phyloP scores from a whole-genome alignment of 2,329 filamentous ascomycete genomes.

The Aspergillus pseudoterreus region DNA sequence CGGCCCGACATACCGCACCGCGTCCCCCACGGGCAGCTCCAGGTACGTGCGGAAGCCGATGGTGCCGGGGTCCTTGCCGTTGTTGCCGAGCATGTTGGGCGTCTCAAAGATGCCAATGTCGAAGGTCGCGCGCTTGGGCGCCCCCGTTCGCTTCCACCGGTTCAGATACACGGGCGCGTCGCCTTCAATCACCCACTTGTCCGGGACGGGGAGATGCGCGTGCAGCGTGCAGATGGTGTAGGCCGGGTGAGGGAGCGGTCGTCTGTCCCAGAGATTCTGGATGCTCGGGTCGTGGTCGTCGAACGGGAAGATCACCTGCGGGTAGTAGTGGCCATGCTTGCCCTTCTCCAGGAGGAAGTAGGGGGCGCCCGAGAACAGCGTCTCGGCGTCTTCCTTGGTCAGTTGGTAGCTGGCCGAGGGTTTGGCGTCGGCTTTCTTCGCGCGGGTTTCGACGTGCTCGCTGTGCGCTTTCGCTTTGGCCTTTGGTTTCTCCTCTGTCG shows the following conservation, averaged over 20 bases:
- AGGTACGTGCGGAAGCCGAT: conserved; percentile 47
- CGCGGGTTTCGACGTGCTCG: neutral
- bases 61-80: conserved; percentile 45
- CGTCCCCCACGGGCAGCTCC: conserved; percentile 43
- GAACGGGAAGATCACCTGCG: conserved; percentile 44
- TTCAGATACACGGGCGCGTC: conserved; percentile 22
- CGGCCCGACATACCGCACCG: conserved; percentile 20
- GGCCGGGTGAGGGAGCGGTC: conserved; percentile 37
- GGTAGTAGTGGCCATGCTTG: conserved; percentile 37
- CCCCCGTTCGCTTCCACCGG: conserved; percentile 21
- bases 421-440: neutral
- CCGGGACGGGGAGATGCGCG: conserved; percentile 42
- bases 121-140: conserved; percentile 36
- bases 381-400: conserved; percentile 36
- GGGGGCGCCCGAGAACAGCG: conserved; percentile 41
- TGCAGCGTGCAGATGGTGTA: conserved; percentile 42
- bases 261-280: conserved; percentile 39
- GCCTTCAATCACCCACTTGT: conserved; percentile 29
- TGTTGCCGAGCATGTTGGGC: conserved; percentile 47
- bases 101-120: conserved; percentile 46
- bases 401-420: conserved; percentile 12
- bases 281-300: conserved; percentile 37
- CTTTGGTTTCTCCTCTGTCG: neutral
- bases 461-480: neutral
- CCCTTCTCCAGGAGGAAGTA: conserved; percentile 45